Evolutionary conservation across 2,329 filamentous ascomycete genomes (phyloP), one percentile per base, ranked within the genome.

Genomic region (Colletotrichum coccodes): DNA sequence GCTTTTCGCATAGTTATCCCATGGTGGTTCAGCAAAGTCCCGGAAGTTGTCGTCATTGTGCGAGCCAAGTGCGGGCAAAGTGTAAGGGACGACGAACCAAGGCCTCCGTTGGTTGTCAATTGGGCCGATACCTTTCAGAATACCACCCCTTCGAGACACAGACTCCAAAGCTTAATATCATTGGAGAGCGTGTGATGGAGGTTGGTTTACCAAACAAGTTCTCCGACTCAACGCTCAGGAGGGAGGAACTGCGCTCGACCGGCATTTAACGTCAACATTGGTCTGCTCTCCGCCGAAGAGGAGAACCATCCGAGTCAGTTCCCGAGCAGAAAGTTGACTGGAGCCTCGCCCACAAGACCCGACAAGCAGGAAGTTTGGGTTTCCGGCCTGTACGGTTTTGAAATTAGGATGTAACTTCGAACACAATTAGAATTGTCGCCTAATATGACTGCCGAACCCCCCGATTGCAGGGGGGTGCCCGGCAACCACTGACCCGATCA

Each of bases 381-480:
- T 8, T 34, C 11, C 12, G 30, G 6, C 18, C 28, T 21, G 12
- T 8, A 38, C 32, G 3, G 32, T 2, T 23, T 28, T 56, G 52
- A 16, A 28, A 26, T 40, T 28, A n/a, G 50, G 30, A 61, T 53
- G 28, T 23, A 32, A 34, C 28, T 36, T 44, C 21, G 47, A 7
- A 34, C 57, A 67, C 50, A 14, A 58, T 32, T 26, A 21, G 38
- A 23, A 57, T 40, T 49, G 36, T 18, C 47, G 36, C 30, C 9
- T 21, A 21, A 14, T 44, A 26, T 26, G 47, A 28, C 46, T 34
- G 49, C 56, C 28, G 61, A 46, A 65, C n/a, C 46, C 52, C 23
- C 26, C 42, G 12, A 18, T n/a, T 54, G 36, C 63, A 62, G 58
- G 68, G 58, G 68, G 68, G 26, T 68, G 21, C 32, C 52, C 38